Base-by-base conservation (phyloP, 192 early-diverging fungal species). In the Coemansia sp. region DNA sequence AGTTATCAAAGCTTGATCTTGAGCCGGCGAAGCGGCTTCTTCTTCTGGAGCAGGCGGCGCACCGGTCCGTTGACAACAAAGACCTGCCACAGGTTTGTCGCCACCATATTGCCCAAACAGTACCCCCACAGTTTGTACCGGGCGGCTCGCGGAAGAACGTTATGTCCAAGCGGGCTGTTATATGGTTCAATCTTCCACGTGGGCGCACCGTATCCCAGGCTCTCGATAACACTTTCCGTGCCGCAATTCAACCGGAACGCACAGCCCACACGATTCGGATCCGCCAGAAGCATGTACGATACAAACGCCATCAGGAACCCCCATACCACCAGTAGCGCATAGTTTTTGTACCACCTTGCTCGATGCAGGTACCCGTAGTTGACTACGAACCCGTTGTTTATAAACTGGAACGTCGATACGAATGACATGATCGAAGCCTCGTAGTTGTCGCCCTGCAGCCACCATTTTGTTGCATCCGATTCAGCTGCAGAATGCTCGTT, bases 361-460 rank as follows among this genome's bases (percentile, higher is more conserved):
- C 89, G 83, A 76, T 80, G 88, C 44, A 79, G 76, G 59, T 73
- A 52, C 10, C 89, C 89, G 57, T 87, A 84, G 64, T 85, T 88
- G 64, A 86, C 86, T 2, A 84, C 77, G 35, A 85, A 82, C 10
- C 84, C 86, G 35, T 86, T 82, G 61, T 87, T 82, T 52, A 89
- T 77, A 62, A 89, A 89, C 59, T 89, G 86, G 78, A 82, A 87
- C 25, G 81, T 73, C 27, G 68, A 69, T 6, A 91, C 54, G 12
- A 88, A 62, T 12, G 82, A 73, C 28, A 85, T 57, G 2, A 81
- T 69, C 30, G 66, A 68, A 5, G 82, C 80, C 76, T 91, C 87
- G 66, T 78, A 91, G 62, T 88, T 91, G 62, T 91, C 89, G 22
- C 80, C 87, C 12, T 89, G 67, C 28, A 88, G 69, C 87, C 88